These are phyloP conservation scores for Lecanicillium sp. DNA, from an alignment of 2,329 filamentous ascomycete species.

Conservation along the genomic window DNA sequence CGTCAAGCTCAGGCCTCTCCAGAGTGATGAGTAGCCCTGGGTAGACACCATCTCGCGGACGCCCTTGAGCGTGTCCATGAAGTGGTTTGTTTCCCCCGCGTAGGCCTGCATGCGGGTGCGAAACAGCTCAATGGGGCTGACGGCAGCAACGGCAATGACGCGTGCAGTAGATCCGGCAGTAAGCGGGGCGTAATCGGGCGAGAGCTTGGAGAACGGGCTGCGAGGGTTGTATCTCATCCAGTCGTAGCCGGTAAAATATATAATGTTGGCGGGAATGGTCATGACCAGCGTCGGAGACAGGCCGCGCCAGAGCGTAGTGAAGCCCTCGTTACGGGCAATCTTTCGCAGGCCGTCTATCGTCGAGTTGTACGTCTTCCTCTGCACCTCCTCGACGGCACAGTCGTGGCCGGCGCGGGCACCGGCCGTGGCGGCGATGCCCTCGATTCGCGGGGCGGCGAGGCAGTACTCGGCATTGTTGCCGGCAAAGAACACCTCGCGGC, in stretches of 20 bases:
- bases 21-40: conserved; percentile 74
- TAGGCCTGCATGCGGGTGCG: conserved; percentile 85
- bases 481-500: conserved; percentile 93
- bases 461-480: conserved; percentile 79
- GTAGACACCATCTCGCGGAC: conserved; percentile 70
- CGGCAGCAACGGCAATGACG: conserved; percentile 70
- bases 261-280: conserved; percentile 92
- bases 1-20: conserved; percentile 83
- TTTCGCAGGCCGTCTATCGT: conserved; percentile 89
- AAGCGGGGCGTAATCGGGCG: conserved; percentile 70
- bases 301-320: conserved; percentile 82
- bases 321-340: conserved; percentile 88
- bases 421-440: conserved; percentile 35
- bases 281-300: conserved; percentile 91
- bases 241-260: conserved; percentile 98
- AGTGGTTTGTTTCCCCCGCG: conserved; percentile 54
- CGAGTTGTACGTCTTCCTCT: conserved; percentile 76
- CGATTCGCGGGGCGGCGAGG: conserved; percentile 57
- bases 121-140: conserved; percentile 91
- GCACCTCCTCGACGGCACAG: conserved; percentile 83
- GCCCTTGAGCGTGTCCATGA: conserved; percentile 70
- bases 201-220: conserved; percentile 61
- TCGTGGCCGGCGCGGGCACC: conserved; percentile 44
- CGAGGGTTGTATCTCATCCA: conserved; percentile 70
- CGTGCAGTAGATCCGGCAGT: conserved; percentile 73